Evolutionary conservation across 2,329 filamentous ascomycete genomes (phyloP), one percentile per base, ranked within the genome.

Genomic region (Ophiostoma novo-ulmi): DNA sequence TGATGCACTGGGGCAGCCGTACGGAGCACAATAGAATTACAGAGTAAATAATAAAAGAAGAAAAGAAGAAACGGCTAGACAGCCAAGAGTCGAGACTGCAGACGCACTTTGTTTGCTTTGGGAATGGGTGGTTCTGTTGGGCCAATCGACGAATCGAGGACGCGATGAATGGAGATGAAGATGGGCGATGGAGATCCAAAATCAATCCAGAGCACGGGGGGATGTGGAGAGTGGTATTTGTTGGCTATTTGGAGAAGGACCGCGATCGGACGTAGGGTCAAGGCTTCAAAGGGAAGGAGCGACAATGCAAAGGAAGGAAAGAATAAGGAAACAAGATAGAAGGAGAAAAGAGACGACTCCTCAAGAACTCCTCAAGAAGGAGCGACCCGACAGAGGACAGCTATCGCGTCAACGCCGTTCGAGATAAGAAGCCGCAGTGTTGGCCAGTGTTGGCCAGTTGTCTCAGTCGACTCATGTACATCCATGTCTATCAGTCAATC

Each of bases 391-490:
- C 13, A 20, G 52, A 55, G 52, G 52, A 55, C 52, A n/a, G 52
- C n/a, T 22, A 55, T 55, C 52, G 44, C 14, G 52, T 55, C 58
- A 14, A 63, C 8, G 31, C 31, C 31, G 31, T 55, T 55, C 5
- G n/a, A 69, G 44, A 64, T 48, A 67, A 64, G 48, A 71, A 61
- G 48, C 55, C 26, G 35, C 22, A 65, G 11, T 39, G 44, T 7
- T 44, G 41, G 13, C 44, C 14, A 31, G 31, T 31, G 31, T 31
- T 31, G 31, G 31, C 8, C 20, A 20, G 44, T 5, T 63, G 58
- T 63, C 58, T 58, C 52, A 13, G 52, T 11, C 22, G n/a, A 58
- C 31, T 31, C 3, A 31, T 26, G 52, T 7, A 48, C 44, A 8
- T 48, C 17, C 31, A 31, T 13, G 44, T n/a, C 44, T 48, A 20